Evolutionary conservation across 495 filamentous ascomycete species (phyloP).

Genomic region (Mytilinidion resinicola): DNA sequence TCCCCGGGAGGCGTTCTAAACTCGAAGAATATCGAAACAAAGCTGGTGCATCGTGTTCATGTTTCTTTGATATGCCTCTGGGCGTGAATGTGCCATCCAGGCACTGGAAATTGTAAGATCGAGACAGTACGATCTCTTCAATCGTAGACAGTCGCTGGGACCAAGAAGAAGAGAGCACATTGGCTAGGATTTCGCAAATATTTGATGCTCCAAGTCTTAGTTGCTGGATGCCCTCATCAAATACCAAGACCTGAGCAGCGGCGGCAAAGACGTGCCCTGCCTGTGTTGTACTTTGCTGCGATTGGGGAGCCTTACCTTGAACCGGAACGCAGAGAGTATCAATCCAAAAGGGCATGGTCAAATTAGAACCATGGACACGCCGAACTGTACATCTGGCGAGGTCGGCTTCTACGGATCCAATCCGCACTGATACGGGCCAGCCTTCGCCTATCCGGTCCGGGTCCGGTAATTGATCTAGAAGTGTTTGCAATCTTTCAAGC

Average conservation of each 20-base stretch:
- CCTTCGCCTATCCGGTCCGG: neutral
- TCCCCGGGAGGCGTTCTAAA: too few species aligned
- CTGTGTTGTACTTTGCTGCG: neutral
- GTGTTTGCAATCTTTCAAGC: neutral
- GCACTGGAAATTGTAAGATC: too few species aligned
- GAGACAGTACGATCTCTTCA: too few species aligned
- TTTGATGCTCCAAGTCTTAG: neutral
- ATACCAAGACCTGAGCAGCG: neutral
- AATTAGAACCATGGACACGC: too few species aligned
- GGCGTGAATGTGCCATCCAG: too few species aligned
- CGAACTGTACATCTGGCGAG: neutral
- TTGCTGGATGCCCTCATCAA: neutral
- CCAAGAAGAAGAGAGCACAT: too few species aligned
- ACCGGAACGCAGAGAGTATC: slow-evolving; percentile 1
- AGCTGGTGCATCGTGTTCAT: too few species aligned
- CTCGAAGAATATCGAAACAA: too few species aligned
- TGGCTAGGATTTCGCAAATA: neutral
- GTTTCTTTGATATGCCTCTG: too few species aligned
- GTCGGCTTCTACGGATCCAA: neutral
- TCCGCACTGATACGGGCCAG: neutral
- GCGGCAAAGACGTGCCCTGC: neutral
- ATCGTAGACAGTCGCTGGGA: too few species aligned
- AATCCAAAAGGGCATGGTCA: neutral
- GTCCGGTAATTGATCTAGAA: neutral
- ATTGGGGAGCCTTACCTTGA: neutral